A percentile compares a stretch with the other conserved stretches of the same genome.
These are phyloP conservation scores for Naegleria lovaniensis DNA, from an alignment of 208 protist species.

Conservation along the genomic window DNA sequence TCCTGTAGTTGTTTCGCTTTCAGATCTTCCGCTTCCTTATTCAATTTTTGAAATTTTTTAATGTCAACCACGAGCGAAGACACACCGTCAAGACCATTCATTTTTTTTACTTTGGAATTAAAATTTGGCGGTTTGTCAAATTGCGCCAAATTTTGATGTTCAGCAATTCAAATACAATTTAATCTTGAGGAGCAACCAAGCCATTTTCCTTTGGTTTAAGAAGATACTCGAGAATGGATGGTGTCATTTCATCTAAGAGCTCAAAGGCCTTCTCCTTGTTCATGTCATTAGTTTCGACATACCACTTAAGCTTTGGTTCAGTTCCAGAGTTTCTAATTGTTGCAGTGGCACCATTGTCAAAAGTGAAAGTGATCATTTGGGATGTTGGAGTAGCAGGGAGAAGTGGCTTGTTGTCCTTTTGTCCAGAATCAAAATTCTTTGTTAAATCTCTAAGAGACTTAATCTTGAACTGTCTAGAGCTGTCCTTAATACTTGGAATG, in stretches of 20 bases:
- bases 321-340: conserved; percentile 91
- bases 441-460: conserved; percentile 75
- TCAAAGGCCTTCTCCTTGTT: background rate
- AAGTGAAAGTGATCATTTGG: conserved; percentile 90
- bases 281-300: conserved; percentile 11
- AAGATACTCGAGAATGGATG: background rate
- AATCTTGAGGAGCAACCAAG: background rate
- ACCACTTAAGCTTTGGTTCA: conserved; percentile 98
- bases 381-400: conserved; percentile 59
- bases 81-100: background rate
- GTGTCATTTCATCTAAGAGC: background rate
- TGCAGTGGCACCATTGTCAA: conserved; percentile 75
- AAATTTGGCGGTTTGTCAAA: too few species aligned
- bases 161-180: too few species aligned
- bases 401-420: conserved; percentile 54
- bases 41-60: background rate
- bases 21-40: background rate
- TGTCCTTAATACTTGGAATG: conserved; percentile 54
- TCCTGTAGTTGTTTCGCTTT: background rate
- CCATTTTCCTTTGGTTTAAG: conserved; percentile 11
- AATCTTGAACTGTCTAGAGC: conserved; percentile 39
- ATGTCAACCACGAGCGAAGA: background rate
- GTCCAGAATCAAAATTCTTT: conserved; percentile 64
- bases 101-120: too few species aligned
- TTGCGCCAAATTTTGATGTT: too few species aligned